Base-by-base conservation (phyloP, 2,329 filamentous ascomycete genomes). In the Lachnellula suecica region DNA sequence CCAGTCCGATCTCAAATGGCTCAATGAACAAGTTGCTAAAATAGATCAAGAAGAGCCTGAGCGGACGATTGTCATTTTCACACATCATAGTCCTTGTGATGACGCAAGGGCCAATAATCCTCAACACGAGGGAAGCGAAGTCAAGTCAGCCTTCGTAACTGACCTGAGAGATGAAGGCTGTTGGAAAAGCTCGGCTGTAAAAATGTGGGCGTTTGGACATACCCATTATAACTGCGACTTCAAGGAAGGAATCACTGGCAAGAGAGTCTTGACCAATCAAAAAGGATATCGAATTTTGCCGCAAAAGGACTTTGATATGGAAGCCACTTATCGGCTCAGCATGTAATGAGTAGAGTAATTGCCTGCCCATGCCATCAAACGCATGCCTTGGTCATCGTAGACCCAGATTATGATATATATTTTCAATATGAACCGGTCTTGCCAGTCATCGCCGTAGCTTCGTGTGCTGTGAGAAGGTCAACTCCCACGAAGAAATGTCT, bases 61-160 rank as follows among this genome's bases (percentile, higher is more conserved):
- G 41, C 65, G 68, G 4, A 66, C 61, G 42, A 69, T 73, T 35
- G 54, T 72, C 10, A 61, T 74, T 35, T 66, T 72, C 40, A 72
- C 68, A 7, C 71, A 74, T 51, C 63, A 71, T 49, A 69, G 70
- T 47, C 71, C 71, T n/a, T 44, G 44, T 1, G 49, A 3, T 13
- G 42, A 38, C 35, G 27, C 27, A n/a, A 24, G n/a, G n/a, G 50
- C 50, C 3, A 25, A 44, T 40, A 47, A 53, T 56, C 53, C 50
- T 25, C 37, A 11, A n/a, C 46, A 53, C 34, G 35, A 42, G 17
- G 22, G 63, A 70, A 52, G 55, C 44, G 29, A 23, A 11, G 52
- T 57, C 6, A 63, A 64, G 0, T 71, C 71, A 7, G 80, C 75
- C 0, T 85, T 83, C 63, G 76, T 74, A 4, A 83, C 79, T 0